Evolutionary conservation across 768 basidiomycete genomes (phyloP), one percentile per base, ranked within the genome.

Genomic region (Lactarius tabidus): DNA sequence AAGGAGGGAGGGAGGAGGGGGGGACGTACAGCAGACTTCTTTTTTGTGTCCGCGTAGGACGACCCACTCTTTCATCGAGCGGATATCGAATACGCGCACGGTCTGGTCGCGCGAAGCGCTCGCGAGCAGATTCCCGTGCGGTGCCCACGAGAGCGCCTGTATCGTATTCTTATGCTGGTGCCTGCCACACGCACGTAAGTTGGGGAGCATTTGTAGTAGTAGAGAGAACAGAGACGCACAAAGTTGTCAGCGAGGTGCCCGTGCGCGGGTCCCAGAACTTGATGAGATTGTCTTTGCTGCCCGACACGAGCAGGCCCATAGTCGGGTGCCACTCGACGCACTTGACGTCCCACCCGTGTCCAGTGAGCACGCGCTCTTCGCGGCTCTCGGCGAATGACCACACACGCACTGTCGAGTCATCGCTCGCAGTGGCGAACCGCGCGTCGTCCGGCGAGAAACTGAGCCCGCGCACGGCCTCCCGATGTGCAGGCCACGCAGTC

Each of bases 191-290:
- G 26, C 17, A 6, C 26, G 29, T 31, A 15, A 26, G 35, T 9
- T 58, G 6, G n/a, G n/a, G 18, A 29, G 38, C 3, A 15, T 12
- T 12, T 12, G 12, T 15, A 3, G 36, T 15, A 4, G 1, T 10
- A 9, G 17, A 56, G 12, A 20, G 8, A 29, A 63, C 33, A 52
- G 55, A 23, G 23, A 77, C 89, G 66, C 74, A 95, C 95, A 98
- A 77, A 0, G 95, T 97, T 6, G 93, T 93, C 8, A 99, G 82
- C 12, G 88, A 86, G 0, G 91, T 95, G 39, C 91, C 93, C 12
- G 93, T 93, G 41, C 97, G 83, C 26, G 97, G 97, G 75, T 99
- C 97, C 97, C 97, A 99, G 77, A 99, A 99, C 72, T 98, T 98
- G 77, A 98, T 93, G 70, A 93, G 85, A 75, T 98, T 97, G 77